These are phyloP conservation scores for Crithidia mellificae DNA, from an alignment of 208 protist genomes.

Conservation along the genomic window DNA sequence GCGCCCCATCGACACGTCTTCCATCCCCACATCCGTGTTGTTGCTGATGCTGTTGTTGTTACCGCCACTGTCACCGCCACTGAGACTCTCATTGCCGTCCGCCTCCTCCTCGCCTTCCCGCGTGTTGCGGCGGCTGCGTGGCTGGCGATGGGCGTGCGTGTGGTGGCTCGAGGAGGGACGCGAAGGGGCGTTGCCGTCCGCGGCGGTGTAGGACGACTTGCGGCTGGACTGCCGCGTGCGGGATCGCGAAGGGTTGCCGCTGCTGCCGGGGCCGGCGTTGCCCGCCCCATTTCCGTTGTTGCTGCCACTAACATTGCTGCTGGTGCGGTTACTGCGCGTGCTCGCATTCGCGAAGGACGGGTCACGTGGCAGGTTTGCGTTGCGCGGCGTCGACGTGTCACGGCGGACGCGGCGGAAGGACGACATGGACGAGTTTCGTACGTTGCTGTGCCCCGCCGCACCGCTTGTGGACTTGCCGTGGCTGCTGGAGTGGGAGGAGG, in stretches of 20 bases:
- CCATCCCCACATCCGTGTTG: neutral
- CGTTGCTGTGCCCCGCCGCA: neutral
- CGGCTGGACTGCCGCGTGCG: neutral
- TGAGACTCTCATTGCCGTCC: no score
- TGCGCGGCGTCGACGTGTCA: slow-evolving; percentile 4
- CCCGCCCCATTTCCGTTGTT: neutral
- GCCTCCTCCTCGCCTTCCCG: neutral
- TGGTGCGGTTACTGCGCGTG: neutral
- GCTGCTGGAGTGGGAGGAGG: no score
- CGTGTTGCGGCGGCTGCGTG: neutral
- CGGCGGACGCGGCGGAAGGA: neutral
- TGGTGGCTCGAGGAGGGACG: neutral
- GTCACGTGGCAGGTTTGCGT: neutral
- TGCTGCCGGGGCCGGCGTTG: neutral
- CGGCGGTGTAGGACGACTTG: neutral
- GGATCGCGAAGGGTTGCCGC: neutral
- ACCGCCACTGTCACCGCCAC: no score
- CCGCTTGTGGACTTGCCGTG: neutral
- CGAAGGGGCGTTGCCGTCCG: neutral
- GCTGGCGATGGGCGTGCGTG: neutral
- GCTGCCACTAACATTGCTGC: neutral
- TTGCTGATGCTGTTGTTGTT: no score
- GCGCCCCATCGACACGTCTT: neutral
- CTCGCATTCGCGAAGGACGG: slow-evolving; percentile 5
- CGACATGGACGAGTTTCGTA: slow-evolving; percentile 1